Evolutionary conservation across 352 stramenopile genomes (phyloP).

Genomic region (Phytopythium helicoides): DNA sequence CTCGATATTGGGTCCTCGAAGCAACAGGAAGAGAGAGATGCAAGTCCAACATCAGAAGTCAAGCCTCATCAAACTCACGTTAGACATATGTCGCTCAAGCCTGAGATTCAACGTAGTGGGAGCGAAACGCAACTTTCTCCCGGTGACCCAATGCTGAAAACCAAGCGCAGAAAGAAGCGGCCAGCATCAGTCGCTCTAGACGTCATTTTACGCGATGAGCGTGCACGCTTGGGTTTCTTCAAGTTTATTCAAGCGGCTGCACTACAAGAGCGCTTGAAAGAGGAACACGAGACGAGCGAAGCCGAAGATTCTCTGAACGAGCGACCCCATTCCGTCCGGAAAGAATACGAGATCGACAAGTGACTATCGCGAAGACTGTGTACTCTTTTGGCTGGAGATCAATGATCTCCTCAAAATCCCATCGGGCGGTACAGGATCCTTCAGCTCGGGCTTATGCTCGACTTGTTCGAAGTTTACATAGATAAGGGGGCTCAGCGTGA

Average conservation of each 20-base stretch:
- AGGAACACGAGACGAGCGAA: conserved; percentile 2
- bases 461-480: conserved; percentile 60
- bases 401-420: conserved; percentile 65
- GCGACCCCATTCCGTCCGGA: neutral
- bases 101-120: conserved; percentile 10
- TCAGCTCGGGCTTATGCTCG: conserved; percentile 60
- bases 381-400: conserved; percentile 72
- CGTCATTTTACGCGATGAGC: conserved; percentile 53
- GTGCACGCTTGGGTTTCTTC: conserved; percentile 53
- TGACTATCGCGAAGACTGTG: conserved; percentile 59
- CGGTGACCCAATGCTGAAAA: conserved; percentile 1
- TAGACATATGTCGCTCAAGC: conserved; percentile 12
- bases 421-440: conserved; percentile 27
- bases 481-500: conserved; percentile 31
- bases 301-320: neutral
- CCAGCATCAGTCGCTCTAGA: conserved; percentile 41
- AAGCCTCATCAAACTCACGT: no score
- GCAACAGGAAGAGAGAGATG: no score
- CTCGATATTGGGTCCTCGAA: no score
- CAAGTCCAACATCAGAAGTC: no score
- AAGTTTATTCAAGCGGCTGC: conserved; percentile 41
- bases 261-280: conserved; percentile 31
- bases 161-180: conserved; percentile 22
- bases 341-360: conserved; percentile 12
- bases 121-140: conserved; percentile 16